Evolutionary conservation across 306 rosid genomes (phyloP), one percentile per base, ranked within the genome.

Genomic region (Betula pendula): DNA sequence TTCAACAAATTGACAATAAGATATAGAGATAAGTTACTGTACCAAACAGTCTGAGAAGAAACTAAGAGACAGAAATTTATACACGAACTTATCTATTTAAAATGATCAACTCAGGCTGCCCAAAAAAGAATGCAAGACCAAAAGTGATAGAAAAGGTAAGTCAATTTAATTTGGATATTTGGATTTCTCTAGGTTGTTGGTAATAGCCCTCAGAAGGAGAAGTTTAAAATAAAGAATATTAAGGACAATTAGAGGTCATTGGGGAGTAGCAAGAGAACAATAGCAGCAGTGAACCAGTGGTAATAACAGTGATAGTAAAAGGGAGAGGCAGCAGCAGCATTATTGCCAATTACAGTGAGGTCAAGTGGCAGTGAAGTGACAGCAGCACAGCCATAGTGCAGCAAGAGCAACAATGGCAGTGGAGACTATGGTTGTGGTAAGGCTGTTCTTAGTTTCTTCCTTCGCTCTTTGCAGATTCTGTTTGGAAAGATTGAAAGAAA

Each of bases 41-140:
- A 38, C 72, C 56, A 74, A 72, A 51, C 33, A 52, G 45, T 59
- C 81, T 48, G 45, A 48, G 44, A 72, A 81, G 71, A 67, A 51
- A 81, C 75, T 77, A 88, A 68, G 29, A 48, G 17, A 72, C 63
- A 63, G 8, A 44, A 29, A 60, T 40, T 19, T 56, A 80, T 44
- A 56, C 20, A 55, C 42, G 7, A 71, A 43, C 63, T 62, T 17
- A 19, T 65, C 16, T 27, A 65, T 38, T 10, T 10, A 20, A 65
- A 38, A n/a, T 35, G 47, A 65, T 65, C 45, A 65, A 65, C 6
- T 19, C 47, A 65, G 16, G 8, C 27, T 17, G 44, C 45, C 42
- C 3, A 29, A 35, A 65, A 25, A 19, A 35, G 12, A 65, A 65
- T 19, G 70, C 25, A 17, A 65, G 16, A 65, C 24, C 70, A 35